Percentiles rank a stretch among this genome's conserved stretches.
phyloP scores from a whole-genome alignment of 306 rosid species.

The Sechiopsis laciniata region DNA sequence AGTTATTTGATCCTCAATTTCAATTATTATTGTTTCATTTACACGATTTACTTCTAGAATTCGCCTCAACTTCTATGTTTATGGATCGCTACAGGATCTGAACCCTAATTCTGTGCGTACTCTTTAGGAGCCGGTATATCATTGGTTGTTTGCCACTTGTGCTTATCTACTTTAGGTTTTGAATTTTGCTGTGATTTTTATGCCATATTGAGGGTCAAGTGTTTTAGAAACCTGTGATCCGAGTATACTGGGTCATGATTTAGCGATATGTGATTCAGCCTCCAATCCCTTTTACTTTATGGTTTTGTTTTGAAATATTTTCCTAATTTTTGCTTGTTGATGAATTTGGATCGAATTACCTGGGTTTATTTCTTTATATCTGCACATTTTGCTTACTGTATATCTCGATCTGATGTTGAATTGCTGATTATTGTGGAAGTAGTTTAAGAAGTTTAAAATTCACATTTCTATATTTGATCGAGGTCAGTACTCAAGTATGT shows the following conservation, averaged over 20 bases:
- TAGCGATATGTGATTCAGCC: neutral
- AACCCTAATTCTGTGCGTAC: neutral
- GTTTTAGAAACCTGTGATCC: neutral
- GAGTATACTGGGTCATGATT: neutral
- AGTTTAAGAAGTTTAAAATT: neutral
- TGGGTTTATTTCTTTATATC: neutral
- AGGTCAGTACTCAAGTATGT: neutral
- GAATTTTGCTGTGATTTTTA: neutral
- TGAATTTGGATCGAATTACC: neutral
- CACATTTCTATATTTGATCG: neutral
- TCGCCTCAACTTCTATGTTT: neutral
- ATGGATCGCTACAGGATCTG: constrained; percentile 7
- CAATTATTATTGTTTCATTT: neutral
- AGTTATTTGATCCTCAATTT: neutral
- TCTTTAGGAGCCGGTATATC: neutral
- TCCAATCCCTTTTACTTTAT: neutral
- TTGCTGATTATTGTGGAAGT: neutral
- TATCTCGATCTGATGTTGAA: neutral
- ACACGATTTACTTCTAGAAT: neutral
- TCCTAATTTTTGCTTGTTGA: neutral
- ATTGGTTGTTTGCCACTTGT: neutral
- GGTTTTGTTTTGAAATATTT: neutral
- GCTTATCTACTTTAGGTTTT: neutral
- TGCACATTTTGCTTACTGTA: neutral
- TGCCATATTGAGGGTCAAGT: neutral